A percentile compares a stretch with the other conserved stretches of the same genome.
These are phyloP conservation scores for Lachnellula arida DNA, from an alignment of 2,329 filamentous ascomycete species.

Conservation along the genomic window DNA sequence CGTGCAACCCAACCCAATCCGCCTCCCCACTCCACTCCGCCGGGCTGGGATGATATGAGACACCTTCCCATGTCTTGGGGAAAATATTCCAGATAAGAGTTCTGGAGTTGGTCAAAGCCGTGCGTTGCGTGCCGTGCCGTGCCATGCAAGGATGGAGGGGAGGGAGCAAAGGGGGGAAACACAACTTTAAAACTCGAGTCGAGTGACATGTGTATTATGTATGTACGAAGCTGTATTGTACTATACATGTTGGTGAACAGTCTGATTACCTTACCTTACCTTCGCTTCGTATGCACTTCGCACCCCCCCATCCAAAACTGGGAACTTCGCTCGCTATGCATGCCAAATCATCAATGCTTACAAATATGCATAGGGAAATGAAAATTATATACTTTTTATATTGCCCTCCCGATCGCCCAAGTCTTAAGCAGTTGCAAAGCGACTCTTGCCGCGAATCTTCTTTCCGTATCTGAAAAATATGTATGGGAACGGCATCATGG, in stretches of 20 bases:
- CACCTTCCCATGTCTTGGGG: conserved; percentile 2
- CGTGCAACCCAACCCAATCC: neutral
- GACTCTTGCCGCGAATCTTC: conserved; percentile 49
- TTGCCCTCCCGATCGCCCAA: neutral
- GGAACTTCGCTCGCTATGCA: neutral
- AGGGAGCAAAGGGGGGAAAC: neutral
- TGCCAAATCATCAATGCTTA: conserved; percentile 1
- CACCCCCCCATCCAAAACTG: neutral
- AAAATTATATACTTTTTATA: neutral
- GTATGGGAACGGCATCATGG: conserved; percentile 61
- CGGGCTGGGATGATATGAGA: neutral
- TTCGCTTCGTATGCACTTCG: neutral
- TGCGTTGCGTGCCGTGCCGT: no score
- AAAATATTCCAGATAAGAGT: neutral
- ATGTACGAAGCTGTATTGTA: no score
- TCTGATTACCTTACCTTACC: neutral
- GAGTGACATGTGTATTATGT: neutral
- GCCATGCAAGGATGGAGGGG: no score
- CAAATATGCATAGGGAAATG: neutral
- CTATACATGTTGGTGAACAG: neutral
- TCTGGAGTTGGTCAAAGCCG: neutral
- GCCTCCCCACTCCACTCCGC: neutral
- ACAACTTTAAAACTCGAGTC: neutral
- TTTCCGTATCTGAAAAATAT: conserved; percentile 60
- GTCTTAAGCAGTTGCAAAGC: conserved; percentile 40